Percentiles rank a stretch among this genome's conserved stretches.
Conservation (phyloP, 2,329 filamentous ascomycete species). For the Clonostachys rosea region DNA sequence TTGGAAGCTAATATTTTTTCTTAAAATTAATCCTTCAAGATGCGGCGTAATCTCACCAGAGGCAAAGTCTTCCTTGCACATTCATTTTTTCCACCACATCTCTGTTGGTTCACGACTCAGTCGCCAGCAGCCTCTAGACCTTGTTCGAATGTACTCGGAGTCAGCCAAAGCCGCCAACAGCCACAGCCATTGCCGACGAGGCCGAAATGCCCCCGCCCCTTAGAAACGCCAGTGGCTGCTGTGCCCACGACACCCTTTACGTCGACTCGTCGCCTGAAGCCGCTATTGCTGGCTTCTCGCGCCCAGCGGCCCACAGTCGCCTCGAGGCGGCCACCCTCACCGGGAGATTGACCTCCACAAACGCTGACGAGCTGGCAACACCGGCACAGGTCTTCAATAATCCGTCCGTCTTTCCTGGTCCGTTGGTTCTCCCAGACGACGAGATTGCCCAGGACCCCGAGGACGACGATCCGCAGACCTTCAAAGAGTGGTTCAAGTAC, state of each 20-base stretch:
- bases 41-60: too few species aligned
- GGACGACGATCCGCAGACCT: slow-evolving; percentile 40
- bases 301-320: slow-evolving; percentile 15
- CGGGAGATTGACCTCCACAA: slow-evolving; percentile 12
- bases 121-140: too few species aligned
- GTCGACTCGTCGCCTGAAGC: not conserved
- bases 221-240: too few species aligned
- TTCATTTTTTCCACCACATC: too few species aligned
- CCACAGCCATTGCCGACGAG: too few species aligned
- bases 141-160: too few species aligned
- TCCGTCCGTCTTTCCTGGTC: slow-evolving; percentile 44
- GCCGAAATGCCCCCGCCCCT: too few species aligned
- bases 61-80: too few species aligned
- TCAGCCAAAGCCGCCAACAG: too few species aligned
- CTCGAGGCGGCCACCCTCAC: slow-evolving; percentile 18
- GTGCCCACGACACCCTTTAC: not conserved
- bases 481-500: slow-evolving; percentile 37
- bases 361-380: not conserved
- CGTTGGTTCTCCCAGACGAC: slow-evolving; percentile 55
- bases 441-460: slow-evolving; percentile 49
- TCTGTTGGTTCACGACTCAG: too few species aligned
- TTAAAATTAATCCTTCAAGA: too few species aligned
- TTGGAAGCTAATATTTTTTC: too few species aligned
- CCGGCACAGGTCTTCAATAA: slow-evolving; percentile 10
- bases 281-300: slow-evolving; percentile 15